Percentiles rank a stretch among this genome's conserved stretches.
These are phyloP conservation scores for Camellia japonica DNA, from an alignment of 148 eudicot genomes.

Conservation along the genomic window DNA sequence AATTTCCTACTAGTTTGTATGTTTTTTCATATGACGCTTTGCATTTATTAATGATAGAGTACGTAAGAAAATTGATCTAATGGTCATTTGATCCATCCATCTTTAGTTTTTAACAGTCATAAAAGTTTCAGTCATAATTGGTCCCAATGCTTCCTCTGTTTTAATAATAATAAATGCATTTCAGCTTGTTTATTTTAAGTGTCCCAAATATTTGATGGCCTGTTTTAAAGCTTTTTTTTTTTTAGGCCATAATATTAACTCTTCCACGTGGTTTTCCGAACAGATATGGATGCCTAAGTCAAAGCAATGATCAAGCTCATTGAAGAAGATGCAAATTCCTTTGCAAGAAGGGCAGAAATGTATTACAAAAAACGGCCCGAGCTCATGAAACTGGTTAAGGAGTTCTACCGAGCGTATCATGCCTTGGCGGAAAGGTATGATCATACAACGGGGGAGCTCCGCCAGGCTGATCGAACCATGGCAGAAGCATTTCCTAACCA, in stretches of 20 bases:
- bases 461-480: slow-evolving; percentile 83
- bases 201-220: neutral
- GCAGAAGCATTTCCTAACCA: slow-evolving; percentile 82
- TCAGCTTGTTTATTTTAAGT: neutral
- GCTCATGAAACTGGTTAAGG: slow-evolving; percentile 95
- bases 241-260: neutral
- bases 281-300: slow-evolving; percentile 93
- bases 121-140: neutral
- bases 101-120: neutral
- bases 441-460: slow-evolving; percentile 96
- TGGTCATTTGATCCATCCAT: neutral
- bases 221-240: neutral
- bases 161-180: neutral
- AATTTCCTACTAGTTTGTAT: neutral
- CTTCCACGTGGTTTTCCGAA: slow-evolving; percentile 6
- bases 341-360: slow-evolving; percentile 99
- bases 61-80: neutral
- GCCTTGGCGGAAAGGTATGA: slow-evolving; percentile 93
- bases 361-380: slow-evolving; percentile 96
- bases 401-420: slow-evolving; percentile 94
- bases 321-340: slow-evolving; percentile 99
- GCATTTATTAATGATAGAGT: neutral
- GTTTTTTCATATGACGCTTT: neutral
- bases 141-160: slow-evolving; percentile 1
- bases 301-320: slow-evolving; percentile 96